A percentile compares a stretch with the other conserved stretches of the same genome.
These are phyloP conservation scores for Boletellus sp. DNA, from an alignment of 1,284 basidiomycete species.

Conservation along the genomic window DNA sequence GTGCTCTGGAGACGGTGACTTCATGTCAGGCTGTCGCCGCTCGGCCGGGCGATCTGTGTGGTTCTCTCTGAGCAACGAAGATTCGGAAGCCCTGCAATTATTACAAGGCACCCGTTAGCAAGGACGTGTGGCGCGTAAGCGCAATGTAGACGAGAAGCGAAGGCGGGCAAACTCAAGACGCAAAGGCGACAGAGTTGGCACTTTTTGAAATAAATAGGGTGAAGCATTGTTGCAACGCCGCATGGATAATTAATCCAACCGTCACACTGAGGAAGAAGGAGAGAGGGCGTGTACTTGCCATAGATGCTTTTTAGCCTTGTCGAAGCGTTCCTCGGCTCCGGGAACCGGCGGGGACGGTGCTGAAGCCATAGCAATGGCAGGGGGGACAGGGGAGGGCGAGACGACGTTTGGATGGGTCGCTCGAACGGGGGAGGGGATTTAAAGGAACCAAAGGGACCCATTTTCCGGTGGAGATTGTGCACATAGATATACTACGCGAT, in stretches of 20 bases:
- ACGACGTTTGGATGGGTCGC: constrained; percentile 22
- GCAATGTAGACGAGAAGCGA: constrained; percentile 23
- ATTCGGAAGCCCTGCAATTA: constrained; percentile 32
- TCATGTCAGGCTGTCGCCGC: constrained; percentile 12
- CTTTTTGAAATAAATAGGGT: constrained; percentile 9
- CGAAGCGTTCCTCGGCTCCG: constrained; percentile 30
- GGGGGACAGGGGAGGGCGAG: constrained; percentile 25
- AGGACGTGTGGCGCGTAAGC: constrained; percentile 30
- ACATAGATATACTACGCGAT: constrained; percentile 41
- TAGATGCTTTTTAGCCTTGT: constrained; percentile 36
- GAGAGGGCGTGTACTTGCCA: constrained; percentile 27
- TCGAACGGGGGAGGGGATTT: constrained; percentile 29
- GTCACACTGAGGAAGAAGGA: constrained; percentile 7
- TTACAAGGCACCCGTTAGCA: constrained; percentile 19
- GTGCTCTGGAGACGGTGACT: constrained; percentile 22
- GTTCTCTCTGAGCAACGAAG: constrained; percentile 24
- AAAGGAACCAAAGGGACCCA: constrained; percentile 28
- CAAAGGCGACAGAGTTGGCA: constrained; percentile 19
- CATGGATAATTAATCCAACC: constrained; percentile 7
- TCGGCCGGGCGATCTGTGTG: constrained; percentile 14
- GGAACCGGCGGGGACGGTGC: constrained; percentile 16
- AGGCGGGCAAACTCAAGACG: constrained; percentile 8
- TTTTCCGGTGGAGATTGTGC: constrained; percentile 37
- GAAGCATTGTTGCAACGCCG: constrained; percentile 11
- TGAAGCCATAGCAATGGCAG: constrained; percentile 25